Percentiles rank a stretch among this genome's conserved stretches.
Evolutionary conservation across 2,329 filamentous ascomycete species (phyloP).

Genomic region (Apiospora phragmitis): DNA sequence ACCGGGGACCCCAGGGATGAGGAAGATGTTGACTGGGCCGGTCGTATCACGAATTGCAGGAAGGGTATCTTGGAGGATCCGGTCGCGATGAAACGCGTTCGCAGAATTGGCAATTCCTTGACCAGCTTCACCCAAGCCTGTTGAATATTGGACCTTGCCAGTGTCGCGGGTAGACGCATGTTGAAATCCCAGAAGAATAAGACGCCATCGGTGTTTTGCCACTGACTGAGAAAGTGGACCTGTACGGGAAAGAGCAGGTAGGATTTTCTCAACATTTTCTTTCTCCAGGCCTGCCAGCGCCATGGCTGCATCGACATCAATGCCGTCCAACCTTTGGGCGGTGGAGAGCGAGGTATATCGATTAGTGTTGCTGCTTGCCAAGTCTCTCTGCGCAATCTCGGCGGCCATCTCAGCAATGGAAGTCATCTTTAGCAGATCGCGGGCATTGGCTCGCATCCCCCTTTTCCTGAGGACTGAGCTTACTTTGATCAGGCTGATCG

Average conservation of each 20-base stretch:
- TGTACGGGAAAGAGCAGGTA: conserved; percentile 77
- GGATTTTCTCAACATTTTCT: conserved; percentile 51
- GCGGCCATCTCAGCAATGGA: conserved; percentile 66
- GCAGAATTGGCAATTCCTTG: conserved; percentile 60
- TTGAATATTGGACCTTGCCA: conserved; percentile 44
- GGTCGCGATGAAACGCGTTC: conserved; percentile 65
- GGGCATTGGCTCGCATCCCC: conserved; percentile 64
- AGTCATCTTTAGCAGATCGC: conserved; percentile 67
- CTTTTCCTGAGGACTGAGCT: conserved; percentile 67
- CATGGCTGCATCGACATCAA: conserved; percentile 43
- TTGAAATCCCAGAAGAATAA: conserved; percentile 75
- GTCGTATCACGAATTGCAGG: conserved; percentile 61
- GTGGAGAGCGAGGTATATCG: background rate
- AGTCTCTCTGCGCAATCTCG: background rate
- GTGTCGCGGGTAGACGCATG: conserved; percentile 36
- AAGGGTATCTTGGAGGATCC: conserved; percentile 49
- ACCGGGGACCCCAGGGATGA: background rate
- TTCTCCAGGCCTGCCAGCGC: conserved; percentile 38
- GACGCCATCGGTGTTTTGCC: conserved; percentile 65
- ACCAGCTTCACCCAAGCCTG: conserved; percentile 64
- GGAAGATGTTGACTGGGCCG: background rate
- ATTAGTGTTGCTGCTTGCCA: background rate
- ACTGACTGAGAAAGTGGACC: conserved; percentile 75
- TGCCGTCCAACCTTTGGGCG: conserved; percentile 28
- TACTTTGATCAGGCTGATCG: conserved; percentile 87